These are phyloP conservation scores for Penicillium nucicola DNA, from an alignment of 495 filamentous ascomycete genomes.

Conservation along the genomic window DNA sequence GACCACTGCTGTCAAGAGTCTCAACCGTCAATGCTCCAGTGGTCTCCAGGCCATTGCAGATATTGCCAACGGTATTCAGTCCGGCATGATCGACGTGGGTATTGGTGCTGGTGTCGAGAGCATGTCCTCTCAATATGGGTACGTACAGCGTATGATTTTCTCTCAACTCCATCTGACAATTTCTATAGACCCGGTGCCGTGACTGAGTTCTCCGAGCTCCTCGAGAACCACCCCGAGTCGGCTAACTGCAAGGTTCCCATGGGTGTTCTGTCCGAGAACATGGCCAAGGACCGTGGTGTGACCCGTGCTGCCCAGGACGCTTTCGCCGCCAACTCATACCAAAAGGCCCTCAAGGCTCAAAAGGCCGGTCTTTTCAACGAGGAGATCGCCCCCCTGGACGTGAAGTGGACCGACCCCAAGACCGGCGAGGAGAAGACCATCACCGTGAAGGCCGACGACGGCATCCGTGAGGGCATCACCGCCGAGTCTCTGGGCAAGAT, in stretches of 20 bases:
- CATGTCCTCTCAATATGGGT: conserved; percentile 92
- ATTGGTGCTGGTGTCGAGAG: conserved; percentile 97
- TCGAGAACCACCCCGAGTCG: conserved; percentile 78
- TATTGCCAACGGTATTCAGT: conserved; percentile 82
- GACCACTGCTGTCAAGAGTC: conserved; percentile 70
- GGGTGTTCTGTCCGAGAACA: conserved; percentile 90
- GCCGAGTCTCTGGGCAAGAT: conserved; percentile 85
- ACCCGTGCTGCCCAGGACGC: conserved; percentile 73
- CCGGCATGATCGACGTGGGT: conserved; percentile 93
- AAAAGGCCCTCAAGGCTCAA: conserved; percentile 85
- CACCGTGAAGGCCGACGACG: conserved; percentile 83
- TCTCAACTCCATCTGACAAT: conserved; percentile 1
- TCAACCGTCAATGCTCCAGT: conserved; percentile 90
- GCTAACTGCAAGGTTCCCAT: conserved; percentile 98
- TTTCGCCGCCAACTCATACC: conserved; percentile 86
- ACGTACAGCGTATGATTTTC: conserved; percentile 21
- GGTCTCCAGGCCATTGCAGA: conserved; percentile 89
- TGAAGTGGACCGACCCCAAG: conserved; percentile 86
- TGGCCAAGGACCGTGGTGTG: conserved; percentile 83
- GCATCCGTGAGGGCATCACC: conserved; percentile 81
- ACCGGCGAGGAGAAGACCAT: conserved; percentile 81
- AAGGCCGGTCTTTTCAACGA: conserved; percentile 85
- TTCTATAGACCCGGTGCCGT: conserved; percentile 73
- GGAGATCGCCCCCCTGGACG: conserved; percentile 84
- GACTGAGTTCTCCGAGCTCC: conserved; percentile 88